phyloP scores from a whole-genome alignment of 1,284 basidiomycete species.

The Heliocybe sulcata region DNA sequence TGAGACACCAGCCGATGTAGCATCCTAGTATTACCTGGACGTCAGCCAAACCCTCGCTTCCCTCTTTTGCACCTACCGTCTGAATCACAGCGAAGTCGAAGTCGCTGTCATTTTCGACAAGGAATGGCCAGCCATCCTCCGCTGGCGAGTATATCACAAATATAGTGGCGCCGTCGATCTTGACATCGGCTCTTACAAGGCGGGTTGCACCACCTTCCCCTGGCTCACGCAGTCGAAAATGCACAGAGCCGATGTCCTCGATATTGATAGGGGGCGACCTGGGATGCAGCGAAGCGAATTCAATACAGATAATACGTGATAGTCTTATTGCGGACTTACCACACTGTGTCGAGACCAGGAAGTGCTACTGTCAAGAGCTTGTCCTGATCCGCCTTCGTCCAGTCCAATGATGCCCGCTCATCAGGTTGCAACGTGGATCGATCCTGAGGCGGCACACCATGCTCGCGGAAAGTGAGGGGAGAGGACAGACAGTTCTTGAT shows the following conservation, averaged over 20 bases:
- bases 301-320: not conserved
- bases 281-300: slow-evolving; percentile 3
- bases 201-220: slow-evolving; percentile 37
- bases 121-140: slow-evolving; percentile 81
- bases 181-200: slow-evolving; percentile 78
- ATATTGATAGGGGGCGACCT: slow-evolving; percentile 94
- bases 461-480: slow-evolving; percentile 79
- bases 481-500: slow-evolving; percentile 78
- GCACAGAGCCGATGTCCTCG: slow-evolving; percentile 83
- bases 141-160: slow-evolving; percentile 76
- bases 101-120: slow-evolving; percentile 87
- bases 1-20: not conserved
- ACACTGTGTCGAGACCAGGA: slow-evolving; percentile 78
- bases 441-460: slow-evolving; percentile 67
- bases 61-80: slow-evolving; percentile 41
- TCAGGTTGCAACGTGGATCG: slow-evolving; percentile 63
- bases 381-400: slow-evolving; percentile 60
- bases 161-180: slow-evolving; percentile 85
- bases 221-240: slow-evolving; percentile 60
- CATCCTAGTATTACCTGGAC: not conserved
- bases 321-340: slow-evolving; percentile 47
- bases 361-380: slow-evolving; percentile 81
- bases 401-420: slow-evolving; percentile 66
- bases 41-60: not conserved
- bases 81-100: slow-evolving; percentile 71